Conservation (phyloP, 306 rosid genomes). For the Lagenaria siceraria region DNA sequence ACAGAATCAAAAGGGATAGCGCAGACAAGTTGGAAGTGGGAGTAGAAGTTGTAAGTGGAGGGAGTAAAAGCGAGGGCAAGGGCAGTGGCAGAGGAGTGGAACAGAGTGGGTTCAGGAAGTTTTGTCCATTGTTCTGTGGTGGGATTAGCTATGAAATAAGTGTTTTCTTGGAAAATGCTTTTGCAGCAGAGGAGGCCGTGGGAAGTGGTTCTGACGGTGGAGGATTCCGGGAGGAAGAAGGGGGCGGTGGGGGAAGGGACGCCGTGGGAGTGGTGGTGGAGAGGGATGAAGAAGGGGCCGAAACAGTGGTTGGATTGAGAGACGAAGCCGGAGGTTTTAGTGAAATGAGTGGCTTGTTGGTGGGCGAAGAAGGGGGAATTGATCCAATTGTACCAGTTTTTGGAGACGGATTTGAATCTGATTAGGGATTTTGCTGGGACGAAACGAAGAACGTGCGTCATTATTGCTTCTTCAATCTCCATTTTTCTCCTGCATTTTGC, state of each 20-base stretch:
- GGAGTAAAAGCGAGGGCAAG: conserved; percentile 23
- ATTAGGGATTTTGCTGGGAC: conserved; percentile 33
- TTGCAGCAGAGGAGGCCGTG: conserved; percentile 30
- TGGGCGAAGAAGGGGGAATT: conserved; percentile 12
- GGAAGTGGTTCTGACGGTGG: conserved; percentile 8
- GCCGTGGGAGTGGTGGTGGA: conserved; percentile 14
- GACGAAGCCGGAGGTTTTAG: conserved; percentile 17
- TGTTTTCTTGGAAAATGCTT: background rate
- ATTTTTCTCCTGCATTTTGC: background rate
- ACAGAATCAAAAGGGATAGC: conserved; percentile 6
- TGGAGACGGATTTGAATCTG: conserved; percentile 25
- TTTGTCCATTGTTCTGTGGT: conserved; percentile 8
- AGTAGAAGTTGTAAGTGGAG: conserved; percentile 7
- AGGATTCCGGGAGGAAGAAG: conserved; percentile 14
- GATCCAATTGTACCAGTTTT: conserved; percentile 23
- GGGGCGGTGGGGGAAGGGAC: conserved; percentile 12
- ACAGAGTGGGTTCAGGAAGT: conserved; percentile 15
- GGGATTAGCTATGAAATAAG: conserved; percentile 32
- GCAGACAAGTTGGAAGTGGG: conserved; percentile 20
- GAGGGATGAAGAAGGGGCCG: conserved; percentile 18
- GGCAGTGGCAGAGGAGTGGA: conserved; percentile 10
- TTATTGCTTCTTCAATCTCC: conserved; percentile 8
- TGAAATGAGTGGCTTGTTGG: conserved; percentile 16
- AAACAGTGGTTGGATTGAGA: background rate
- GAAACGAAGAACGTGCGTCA: conserved; percentile 8